A percentile compares a stretch with the other conserved stretches of the same genome.
Evolutionary conservation across 495 filamentous ascomycete genomes (phyloP).

Genomic region (Aspergillus incahuasiensis): DNA sequence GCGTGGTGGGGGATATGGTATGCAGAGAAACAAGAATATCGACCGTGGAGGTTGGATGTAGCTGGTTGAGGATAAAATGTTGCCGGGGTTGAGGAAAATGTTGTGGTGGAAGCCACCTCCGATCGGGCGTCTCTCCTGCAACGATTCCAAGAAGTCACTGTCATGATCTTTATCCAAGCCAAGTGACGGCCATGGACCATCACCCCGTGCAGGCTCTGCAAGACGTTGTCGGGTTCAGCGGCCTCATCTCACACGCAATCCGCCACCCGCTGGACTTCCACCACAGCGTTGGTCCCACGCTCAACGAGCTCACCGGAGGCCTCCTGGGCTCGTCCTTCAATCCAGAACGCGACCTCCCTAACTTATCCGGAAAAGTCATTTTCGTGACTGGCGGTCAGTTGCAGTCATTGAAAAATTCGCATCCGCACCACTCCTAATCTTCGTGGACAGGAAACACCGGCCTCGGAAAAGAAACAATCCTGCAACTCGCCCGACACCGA

Average conservation of each 20-base stretch:
- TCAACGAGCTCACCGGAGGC: conserved; percentile 38
- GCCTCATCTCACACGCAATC: conserved; percentile 23
- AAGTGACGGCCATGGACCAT: background rate
- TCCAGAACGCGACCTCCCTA: conserved; percentile 53
- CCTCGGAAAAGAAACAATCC: conserved; percentile 59
- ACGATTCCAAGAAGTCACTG: too few relatives aligned
- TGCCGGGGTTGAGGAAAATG: too few relatives aligned
- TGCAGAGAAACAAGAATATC: too few relatives aligned
- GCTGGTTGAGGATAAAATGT: too few relatives aligned
- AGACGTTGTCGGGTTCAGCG: conserved; percentile 3
- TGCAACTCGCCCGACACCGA: conserved; percentile 56
- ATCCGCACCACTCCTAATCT: background rate
- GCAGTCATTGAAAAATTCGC: background rate
- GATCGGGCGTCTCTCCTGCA: too few relatives aligned
- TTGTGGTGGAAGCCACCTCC: too few relatives aligned
- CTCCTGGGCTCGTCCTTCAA: conserved; percentile 40
- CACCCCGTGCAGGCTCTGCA: conserved; percentile 2
- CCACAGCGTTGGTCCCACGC: conserved; percentile 34
- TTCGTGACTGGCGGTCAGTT: conserved; percentile 58
- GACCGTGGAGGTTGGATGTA: too few relatives aligned
- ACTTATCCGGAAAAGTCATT: conserved; percentile 54
- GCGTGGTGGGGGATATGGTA: too few relatives aligned
- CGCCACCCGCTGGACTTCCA: conserved; percentile 32
- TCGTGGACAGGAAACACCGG: conserved; percentile 54
- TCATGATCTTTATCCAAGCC: background rate